Conservation (phyloP, 306 rosid species). For the Cucumis cinereus region DNA sequence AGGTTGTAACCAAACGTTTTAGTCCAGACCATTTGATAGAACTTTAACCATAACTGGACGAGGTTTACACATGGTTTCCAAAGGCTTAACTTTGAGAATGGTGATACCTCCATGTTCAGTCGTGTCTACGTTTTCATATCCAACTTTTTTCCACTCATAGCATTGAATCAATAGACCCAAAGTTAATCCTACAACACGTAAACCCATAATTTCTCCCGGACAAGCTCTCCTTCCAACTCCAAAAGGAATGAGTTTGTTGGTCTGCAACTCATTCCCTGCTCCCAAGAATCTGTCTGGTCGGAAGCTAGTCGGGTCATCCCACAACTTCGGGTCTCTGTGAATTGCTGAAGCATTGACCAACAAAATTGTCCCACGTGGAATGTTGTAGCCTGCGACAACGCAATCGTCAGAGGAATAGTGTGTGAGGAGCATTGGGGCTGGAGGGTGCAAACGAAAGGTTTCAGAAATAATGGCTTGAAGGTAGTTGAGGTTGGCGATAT, state of each 20-base stretch:
- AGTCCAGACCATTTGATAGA: not conserved
- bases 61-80: constrained; percentile 32
- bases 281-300: not conserved
- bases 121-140: constrained; percentile 21
- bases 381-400: not conserved
- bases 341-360: constrained; percentile 2
- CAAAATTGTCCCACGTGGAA: not conserved
- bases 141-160: constrained; percentile 34
- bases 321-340: not conserved
- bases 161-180: constrained; percentile 28
- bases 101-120: constrained; percentile 18
- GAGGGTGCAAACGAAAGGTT: not conserved
- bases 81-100: constrained; percentile 28
- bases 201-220: constrained; percentile 14
- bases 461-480: constrained; percentile 1
- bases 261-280: not conserved
- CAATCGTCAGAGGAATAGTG: not conserved
- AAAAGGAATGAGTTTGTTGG: constrained; percentile 9
- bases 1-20: not conserved
- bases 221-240: constrained; percentile 21
- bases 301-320: not conserved
- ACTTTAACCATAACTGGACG: constrained; percentile 10
- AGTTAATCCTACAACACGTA: constrained; percentile 11
- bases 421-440: not conserved
- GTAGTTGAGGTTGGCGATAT: not conserved